Base-by-base conservation (phyloP, 768 basidiomycete species). In the Udeniomyces megalosporus region DNA sequence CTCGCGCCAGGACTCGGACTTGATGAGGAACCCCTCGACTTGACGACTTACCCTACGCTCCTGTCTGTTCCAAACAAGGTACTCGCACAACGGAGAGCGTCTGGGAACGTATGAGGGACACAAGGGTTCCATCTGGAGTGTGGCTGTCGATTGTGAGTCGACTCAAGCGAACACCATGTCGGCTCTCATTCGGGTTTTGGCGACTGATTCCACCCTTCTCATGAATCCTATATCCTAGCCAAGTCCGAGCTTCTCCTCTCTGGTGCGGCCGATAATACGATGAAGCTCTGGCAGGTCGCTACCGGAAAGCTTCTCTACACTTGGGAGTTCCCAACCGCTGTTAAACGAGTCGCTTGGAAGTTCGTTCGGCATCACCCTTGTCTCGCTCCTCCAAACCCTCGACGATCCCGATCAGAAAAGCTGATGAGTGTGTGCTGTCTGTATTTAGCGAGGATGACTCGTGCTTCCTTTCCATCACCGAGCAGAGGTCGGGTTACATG, bases 321-420 rank as follows among this genome's bases (percentile, higher is more conserved):
- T 3, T 99, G 95, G 95, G 93, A 97, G 74, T 96, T 95, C 79
- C 87, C 88, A 38, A 97, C 93, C 0, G 95, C 95, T 4, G 88
- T 99, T 68, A 97, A 96, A 79, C 80, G 93, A 49, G 93, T 97
- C 26, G 81, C 83, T 7, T 96, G 93, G 78, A 65, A 65, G 63
- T 65, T 65, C 20, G 2, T 31, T 35, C 15, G 15, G 17, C 32
- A 31, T 29, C 38, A 15, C 26, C 28, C n/a, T 44, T 31, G 11
- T 6, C 51, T 34, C n/a, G 17, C 15, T 53, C 12, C 17, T 61
- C 26, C n/a, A n/a, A n/a, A n/a, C n/a, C n/a, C n/a, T n/a, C n/a
- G n/a, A n/a, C n/a, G n/a, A n/a, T n/a, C n/a, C n/a, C n/a, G n/a
- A n/a, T n/a, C n/a, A n/a, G n/a, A n/a, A n/a, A n/a, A n/a, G n/a